phyloP scores from a whole-genome alignment of 2,329 filamentous ascomycete species.

The Fusarium sarcochroum region DNA sequence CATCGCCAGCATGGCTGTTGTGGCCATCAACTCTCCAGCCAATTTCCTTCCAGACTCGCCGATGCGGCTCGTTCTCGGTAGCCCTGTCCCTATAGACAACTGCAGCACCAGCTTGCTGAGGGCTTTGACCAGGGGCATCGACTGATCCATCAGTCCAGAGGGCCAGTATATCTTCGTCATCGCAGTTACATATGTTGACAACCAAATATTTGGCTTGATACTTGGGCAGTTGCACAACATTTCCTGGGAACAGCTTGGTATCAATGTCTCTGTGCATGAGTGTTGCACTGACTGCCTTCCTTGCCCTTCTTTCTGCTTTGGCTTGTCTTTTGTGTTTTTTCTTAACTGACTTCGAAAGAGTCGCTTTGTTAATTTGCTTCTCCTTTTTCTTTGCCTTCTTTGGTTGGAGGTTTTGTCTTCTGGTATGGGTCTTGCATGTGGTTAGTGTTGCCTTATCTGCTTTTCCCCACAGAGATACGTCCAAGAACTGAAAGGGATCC shows the following conservation, averaged over 20 bases:
- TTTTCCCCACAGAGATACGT: background rate
- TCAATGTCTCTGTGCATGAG: background rate
- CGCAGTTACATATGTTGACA: background rate
- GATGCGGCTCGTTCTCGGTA: background rate
- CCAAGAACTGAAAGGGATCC: background rate
- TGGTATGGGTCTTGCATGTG: background rate
- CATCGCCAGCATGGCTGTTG: background rate
- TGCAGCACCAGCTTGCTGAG: background rate
- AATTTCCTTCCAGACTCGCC: background rate
- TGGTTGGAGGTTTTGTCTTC: background rate
- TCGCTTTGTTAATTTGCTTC: background rate
- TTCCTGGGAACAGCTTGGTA: conserved; percentile 1
- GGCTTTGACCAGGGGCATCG: background rate
- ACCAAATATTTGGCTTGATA: background rate
- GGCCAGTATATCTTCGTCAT: background rate
- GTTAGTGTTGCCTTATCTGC: background rate
- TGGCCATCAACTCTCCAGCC: conserved; percentile 6
- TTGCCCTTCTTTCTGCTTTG: background rate
- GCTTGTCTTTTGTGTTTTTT: background rate
- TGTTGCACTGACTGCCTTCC: background rate
- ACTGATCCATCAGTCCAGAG: conserved; percentile 10
- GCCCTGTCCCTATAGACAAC: conserved; percentile 2
- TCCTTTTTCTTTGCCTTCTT: background rate
- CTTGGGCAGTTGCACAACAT: background rate
- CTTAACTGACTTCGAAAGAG: background rate